Evolutionary conservation across 768 basidiomycete genomes (phyloP), one percentile per base, ranked within the genome.

Genomic region (Fomitopsis serialis): DNA sequence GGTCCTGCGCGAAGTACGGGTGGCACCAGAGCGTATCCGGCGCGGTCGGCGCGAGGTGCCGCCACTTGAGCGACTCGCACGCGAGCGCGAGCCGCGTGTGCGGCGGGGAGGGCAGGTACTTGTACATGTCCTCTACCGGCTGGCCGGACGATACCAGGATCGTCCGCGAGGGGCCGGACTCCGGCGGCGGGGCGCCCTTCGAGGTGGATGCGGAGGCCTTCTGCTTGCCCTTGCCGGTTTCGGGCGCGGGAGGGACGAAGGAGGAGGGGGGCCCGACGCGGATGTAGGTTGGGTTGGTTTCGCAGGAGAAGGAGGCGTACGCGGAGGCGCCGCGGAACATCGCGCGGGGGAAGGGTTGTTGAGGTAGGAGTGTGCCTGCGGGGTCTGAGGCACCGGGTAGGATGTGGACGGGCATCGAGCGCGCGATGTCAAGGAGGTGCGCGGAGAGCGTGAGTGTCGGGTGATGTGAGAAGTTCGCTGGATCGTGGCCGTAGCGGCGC

Each of bases 21-120:
- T 98, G 95, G 62, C 97, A 98, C 94, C 94, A 98, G 3, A 99
- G 78, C 1, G 97, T 99, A 69, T 99, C 97, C 24, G 97, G 97
- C 23, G 96, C 96, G 8, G 97, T 98, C 3, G 97, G 97, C n/a
- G 97, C 94, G 67, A 97, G 83, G 72, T 98, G 96, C 54, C 94
- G 76, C 97, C 96, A 99, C 61, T 77, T 81, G 32, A 99, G 75
- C 11, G 93, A 95, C 40, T 85, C 75, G 62, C 84, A 79, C 10
- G 91, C 79, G 55, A 98, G 77, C 2, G 80, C 79, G 32, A 96
- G 66, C 37, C 87, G 78, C n/a, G 87, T 87, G 53, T 80, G 76
- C 7, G 83, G 82, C 7, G 82, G 84, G 8, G 82, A 77, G 11
- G 81, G 78, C 40, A 98, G 74, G 70, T 99, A 99, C 66, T 92